These are phyloP conservation scores for Saccharomyces eubayanus DNA, from an alignment of 805 yeast species.

Conservation along the genomic window DNA sequence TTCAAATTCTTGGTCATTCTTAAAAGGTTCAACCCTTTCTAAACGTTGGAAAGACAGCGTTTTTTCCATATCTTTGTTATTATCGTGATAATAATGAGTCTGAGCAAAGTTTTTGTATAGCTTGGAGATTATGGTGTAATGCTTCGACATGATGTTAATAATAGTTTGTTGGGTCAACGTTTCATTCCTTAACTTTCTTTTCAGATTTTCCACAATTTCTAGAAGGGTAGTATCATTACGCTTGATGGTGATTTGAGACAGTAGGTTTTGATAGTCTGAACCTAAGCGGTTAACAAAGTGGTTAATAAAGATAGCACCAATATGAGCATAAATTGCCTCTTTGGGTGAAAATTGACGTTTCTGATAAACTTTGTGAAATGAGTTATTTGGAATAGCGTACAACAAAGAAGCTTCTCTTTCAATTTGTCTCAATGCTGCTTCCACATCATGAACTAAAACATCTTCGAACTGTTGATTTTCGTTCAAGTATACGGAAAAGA, in stretches of 20 bases:
- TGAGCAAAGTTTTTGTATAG: slow-evolving; percentile 88
- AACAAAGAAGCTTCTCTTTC: slow-evolving; percentile 89
- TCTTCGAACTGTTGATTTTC: slow-evolving; percentile 43
- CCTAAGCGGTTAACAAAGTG: slow-evolving; percentile 94
- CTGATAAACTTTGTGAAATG: slow-evolving; percentile 66
- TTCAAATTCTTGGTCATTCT: slow-evolving; percentile 67
- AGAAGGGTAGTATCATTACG: slow-evolving; percentile 52
- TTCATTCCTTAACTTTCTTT: slow-evolving; percentile 84
- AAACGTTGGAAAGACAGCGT: slow-evolving; percentile 85
- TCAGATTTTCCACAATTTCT: slow-evolving; percentile 71
- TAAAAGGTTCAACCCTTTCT: slow-evolving; percentile 65
- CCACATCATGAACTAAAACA: slow-evolving; percentile 31
- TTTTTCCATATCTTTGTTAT: slow-evolving; percentile 42
- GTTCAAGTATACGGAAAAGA: slow-evolving; percentile 77
- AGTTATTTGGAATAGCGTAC: slow-evolving; percentile 83
- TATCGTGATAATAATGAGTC: slow-evolving; percentile 64
- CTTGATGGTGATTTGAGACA: slow-evolving; percentile 52
- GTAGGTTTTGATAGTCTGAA: slow-evolving; percentile 70
- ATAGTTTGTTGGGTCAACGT: slow-evolving; percentile 85
- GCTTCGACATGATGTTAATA: slow-evolving; percentile 61
- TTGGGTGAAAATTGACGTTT: slow-evolving; percentile 78
- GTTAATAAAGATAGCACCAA: slow-evolving; percentile 84
- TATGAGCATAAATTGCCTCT: slow-evolving; percentile 90
- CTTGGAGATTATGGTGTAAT: slow-evolving; percentile 66
- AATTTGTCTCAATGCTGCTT: slow-evolving; percentile 77